These are phyloP conservation scores for Curvularia sp. DNA, from an alignment of 2,329 filamentous ascomycete genomes.

Conservation along the genomic window DNA sequence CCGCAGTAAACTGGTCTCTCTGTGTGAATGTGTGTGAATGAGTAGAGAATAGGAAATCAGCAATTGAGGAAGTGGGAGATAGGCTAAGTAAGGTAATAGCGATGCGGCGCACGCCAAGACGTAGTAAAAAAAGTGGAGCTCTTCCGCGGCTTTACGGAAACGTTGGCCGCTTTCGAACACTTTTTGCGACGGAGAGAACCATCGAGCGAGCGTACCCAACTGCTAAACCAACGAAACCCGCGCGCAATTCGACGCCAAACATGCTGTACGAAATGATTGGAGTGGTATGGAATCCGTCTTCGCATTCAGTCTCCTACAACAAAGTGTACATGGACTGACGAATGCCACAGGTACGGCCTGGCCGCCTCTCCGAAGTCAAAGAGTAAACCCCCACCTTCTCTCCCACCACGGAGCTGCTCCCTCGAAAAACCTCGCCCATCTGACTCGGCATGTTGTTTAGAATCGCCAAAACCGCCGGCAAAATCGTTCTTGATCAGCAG, in stretches of 20 bases:
- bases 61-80: not conserved
- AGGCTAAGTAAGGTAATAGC: constrained; percentile 8
- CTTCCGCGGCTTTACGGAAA: constrained; percentile 24
- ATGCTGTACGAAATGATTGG: constrained; percentile 99
- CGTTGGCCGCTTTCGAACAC: constrained; percentile 30
- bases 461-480: constrained; percentile 85
- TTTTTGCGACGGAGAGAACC: constrained; percentile 32
- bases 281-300: constrained; percentile 68
- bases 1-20: constrained; percentile 7
- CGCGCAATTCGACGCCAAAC: constrained; percentile 20
- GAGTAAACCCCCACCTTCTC: constrained; percentile 66
- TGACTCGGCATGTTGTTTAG: constrained; percentile 55
- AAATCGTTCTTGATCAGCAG: constrained; percentile 79
- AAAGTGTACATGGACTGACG: not conserved
- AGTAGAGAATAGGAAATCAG: not conserved
- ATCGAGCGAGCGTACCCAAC: not conserved
- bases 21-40: not conserved
- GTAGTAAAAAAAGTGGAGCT: constrained; percentile 13
- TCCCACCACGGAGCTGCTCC: not conserved
- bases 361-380: constrained; percentile 89
- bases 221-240: constrained; percentile 4
- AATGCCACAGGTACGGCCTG: constrained; percentile 78
- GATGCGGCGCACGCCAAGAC: constrained; percentile 17
- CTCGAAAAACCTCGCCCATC: not conserved
- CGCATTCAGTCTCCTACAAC: not conserved